Evolutionary conservation across 2,329 filamentous ascomycete species (phyloP).

Genomic region (Sclerotinia borealis): DNA sequence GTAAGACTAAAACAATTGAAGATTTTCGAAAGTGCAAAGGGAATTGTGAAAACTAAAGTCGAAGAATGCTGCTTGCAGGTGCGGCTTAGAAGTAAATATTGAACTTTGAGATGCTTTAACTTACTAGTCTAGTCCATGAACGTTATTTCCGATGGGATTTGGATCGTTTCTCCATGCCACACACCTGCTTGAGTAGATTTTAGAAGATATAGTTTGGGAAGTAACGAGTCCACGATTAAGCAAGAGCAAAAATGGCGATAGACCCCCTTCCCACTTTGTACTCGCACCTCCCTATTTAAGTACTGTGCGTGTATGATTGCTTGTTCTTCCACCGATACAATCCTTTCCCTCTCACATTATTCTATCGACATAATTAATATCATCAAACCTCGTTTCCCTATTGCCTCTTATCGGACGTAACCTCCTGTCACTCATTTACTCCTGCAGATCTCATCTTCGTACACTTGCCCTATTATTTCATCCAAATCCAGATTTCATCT

Average conservation of each 20-base stretch:
- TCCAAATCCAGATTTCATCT: background rate
- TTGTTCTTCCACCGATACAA: background rate
- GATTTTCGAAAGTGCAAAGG: background rate
- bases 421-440: background rate
- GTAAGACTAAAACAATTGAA: background rate
- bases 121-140: background rate
- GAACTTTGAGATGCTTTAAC: background rate
- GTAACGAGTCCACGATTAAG: background rate
- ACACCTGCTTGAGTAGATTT: too few relatives aligned
- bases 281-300: background rate
- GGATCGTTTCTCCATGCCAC: background rate
- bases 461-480: background rate
- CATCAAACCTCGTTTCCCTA: background rate
- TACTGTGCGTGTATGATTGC: too few relatives aligned
- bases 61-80: too few relatives aligned
- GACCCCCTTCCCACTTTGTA: accelerated
- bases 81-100: background rate
- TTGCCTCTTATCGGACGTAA: background rate
- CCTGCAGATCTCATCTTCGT: background rate
- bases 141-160: background rate
- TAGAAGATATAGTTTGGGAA: background rate
- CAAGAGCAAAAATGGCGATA: background rate
- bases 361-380: background rate
- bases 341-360: background rate
- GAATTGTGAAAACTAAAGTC: too few relatives aligned